Evolutionary conservation across 441 rosid genomes (phyloP).

Genomic region (Populus hybrid): DNA sequence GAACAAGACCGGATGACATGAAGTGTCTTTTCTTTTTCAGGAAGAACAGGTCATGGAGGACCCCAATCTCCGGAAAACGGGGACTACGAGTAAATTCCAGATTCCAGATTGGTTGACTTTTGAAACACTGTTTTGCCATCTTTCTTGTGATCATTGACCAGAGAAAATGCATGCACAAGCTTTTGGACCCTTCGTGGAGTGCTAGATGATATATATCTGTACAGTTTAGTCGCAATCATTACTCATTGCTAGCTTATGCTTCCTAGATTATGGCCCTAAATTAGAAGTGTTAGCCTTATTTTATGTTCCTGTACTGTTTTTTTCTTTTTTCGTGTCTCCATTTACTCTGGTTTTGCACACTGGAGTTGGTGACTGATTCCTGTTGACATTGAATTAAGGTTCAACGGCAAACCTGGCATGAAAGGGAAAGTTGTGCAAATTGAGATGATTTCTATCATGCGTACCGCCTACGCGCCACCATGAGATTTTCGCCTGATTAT

Average conservation of each 20-base stretch:
- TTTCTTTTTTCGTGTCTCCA: background rate
- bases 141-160: conserved; percentile 17
- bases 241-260: conserved; percentile 17
- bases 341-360: conserved; percentile 1
- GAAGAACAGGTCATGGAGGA: conserved; percentile 46
- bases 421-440: background rate
- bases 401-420: background rate
- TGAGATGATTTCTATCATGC: background rate
- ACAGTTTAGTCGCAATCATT: conserved; percentile 31
- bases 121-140: conserved; percentile 7
- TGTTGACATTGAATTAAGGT: background rate
- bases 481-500: too few species aligned
- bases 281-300: conserved; percentile 7
- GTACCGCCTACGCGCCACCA: too few species aligned
- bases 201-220: conserved; percentile 38
- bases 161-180: conserved; percentile 30
- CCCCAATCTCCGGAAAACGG: conserved; percentile 62
- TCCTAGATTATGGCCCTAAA: conserved; percentile 18
- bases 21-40: conserved; percentile 32
- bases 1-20: background rate
- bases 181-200: conserved; percentile 25
- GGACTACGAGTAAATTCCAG: conserved; percentile 52
- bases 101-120: conserved; percentile 29
- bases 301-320: background rate
- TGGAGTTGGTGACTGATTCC: background rate